phyloP scores from a whole-genome alignment of 2,329 filamentous ascomycete genomes.

The Fusarium sp. region DNA sequence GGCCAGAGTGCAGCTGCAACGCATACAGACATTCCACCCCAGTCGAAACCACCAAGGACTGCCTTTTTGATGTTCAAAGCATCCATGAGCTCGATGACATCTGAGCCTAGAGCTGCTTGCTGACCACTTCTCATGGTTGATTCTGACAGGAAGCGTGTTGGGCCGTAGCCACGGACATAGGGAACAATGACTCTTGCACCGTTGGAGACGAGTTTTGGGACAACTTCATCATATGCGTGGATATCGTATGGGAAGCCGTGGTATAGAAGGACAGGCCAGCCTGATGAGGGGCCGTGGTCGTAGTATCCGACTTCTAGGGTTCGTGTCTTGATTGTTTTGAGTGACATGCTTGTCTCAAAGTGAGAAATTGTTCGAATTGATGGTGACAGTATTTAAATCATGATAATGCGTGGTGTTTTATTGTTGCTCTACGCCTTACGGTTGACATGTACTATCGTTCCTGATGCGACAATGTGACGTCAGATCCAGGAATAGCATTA shows the following conservation, averaged over 20 bases:
- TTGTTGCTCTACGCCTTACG: not conserved
- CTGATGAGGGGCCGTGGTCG: not conserved
- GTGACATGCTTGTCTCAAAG: not conserved
- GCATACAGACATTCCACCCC: slow-evolving; percentile 1
- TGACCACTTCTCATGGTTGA: slow-evolving; percentile 3
- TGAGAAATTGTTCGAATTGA: no score
- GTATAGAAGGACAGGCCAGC: slow-evolving; percentile 9
- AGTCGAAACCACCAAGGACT: not conserved
- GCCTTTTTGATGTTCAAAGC: slow-evolving; percentile 1
- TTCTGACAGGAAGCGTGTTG: not conserved
- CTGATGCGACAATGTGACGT: not conserved
- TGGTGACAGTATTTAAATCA: accelerated
- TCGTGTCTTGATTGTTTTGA: not conserved
- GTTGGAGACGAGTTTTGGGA: not conserved
- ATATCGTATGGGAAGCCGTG: slow-evolving; percentile 16
- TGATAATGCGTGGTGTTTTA: not conserved
- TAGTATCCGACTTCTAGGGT: slow-evolving; percentile 2
- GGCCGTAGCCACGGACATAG: not conserved
- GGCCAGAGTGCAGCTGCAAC: slow-evolving; percentile 9
- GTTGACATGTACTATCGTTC: not conserved
- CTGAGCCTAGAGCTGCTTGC: slow-evolving; percentile 5
- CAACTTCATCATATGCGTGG: slow-evolving; percentile 5
- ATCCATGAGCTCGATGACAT: slow-evolving; percentile 4
- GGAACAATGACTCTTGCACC: slow-evolving; percentile 4
- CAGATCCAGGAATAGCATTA: not conserved